These are phyloP conservation scores for Exidia glandulosa DNA, from an alignment of 768 basidiomycete genomes.

Conservation along the genomic window DNA sequence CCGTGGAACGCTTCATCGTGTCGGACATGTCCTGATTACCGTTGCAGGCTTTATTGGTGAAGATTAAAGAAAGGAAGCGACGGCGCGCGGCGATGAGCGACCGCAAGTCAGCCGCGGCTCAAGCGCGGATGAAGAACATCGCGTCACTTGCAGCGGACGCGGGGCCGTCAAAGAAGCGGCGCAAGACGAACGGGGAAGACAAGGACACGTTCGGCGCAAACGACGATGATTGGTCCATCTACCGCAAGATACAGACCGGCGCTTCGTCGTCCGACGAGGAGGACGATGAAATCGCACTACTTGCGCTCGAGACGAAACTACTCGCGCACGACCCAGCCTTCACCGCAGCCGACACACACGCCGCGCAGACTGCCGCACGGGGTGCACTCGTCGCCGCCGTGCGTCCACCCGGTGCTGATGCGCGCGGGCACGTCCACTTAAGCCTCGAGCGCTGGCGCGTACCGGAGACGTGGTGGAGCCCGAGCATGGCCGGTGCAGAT, in stretches of 20 bases:
- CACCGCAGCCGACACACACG: slow-evolving; percentile 69
- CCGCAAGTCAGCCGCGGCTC: slow-evolving; percentile 88
- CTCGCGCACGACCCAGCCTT: slow-evolving; percentile 80
- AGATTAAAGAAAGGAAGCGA: slow-evolving; percentile 76
- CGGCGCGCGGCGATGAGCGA: slow-evolving; percentile 75
- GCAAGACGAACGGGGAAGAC: slow-evolving; percentile 33
- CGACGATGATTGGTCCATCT: slow-evolving; percentile 95
- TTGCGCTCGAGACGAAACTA: slow-evolving; percentile 67
- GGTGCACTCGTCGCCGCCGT: slow-evolving; percentile 85
- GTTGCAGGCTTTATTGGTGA: slow-evolving; percentile 58
- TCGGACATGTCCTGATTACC: not conserved
- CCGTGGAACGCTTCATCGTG: slow-evolving; percentile 8
- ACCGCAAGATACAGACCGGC: slow-evolving; percentile 82
- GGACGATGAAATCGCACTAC: slow-evolving; percentile 62
- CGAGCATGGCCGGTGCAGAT: slow-evolving; percentile 82
- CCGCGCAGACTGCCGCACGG: slow-evolving; percentile 59
- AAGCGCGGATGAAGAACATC: slow-evolving; percentile 93
- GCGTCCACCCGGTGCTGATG: slow-evolving; percentile 66
- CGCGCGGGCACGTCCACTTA: slow-evolving; percentile 69
- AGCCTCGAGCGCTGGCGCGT: slow-evolving; percentile 86
- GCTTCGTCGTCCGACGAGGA: slow-evolving; percentile 81
- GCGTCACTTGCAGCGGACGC: slow-evolving; percentile 82
- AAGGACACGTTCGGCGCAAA: slow-evolving; percentile 92
- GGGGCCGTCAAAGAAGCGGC: slow-evolving; percentile 63
- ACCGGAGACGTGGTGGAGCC: slow-evolving; percentile 87